Percentiles rank a stretch among this genome's conserved stretches.
These are phyloP conservation scores for Falciphora oryzae DNA, from an alignment of 2,329 filamentous ascomycete genomes.

Conservation along the genomic window DNA sequence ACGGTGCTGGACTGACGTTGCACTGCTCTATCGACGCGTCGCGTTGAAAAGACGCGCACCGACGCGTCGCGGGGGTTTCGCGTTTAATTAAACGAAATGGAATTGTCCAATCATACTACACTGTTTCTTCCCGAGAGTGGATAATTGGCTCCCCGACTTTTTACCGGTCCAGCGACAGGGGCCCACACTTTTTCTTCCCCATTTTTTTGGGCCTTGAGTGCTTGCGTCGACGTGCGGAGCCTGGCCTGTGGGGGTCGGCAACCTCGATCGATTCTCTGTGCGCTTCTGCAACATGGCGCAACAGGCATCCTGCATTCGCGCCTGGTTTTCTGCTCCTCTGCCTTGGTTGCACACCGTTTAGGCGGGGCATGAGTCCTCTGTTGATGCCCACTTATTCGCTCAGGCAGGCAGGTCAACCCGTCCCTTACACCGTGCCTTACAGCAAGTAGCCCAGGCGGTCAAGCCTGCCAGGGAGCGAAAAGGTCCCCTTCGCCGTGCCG, in stretches of 20 bases:
- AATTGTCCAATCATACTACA: conserved; percentile 1
- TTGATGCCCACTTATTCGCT: too few relatives aligned
- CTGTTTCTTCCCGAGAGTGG: neutral
- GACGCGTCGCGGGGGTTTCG: neutral
- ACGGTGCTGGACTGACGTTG: neutral
- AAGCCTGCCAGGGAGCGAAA: neutral
- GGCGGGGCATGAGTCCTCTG: too few relatives aligned
- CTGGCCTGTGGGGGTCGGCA: neutral
- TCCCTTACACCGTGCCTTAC: neutral
- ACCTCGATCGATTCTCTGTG: neutral
- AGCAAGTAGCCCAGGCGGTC: neutral
- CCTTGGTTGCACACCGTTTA: neutral
- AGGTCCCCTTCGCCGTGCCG: too few relatives aligned
- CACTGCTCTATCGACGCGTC: neutral
- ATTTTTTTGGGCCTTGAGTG: neutral
- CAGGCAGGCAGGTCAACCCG: neutral
- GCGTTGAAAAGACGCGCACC: neutral
- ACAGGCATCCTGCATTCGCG: too few relatives aligned
- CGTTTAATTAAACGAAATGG: neutral
- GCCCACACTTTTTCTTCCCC: too few relatives aligned
- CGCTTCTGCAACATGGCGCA: neutral
- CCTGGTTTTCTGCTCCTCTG: neutral
- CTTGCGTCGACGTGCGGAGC: neutral
- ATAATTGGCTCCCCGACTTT: neutral
- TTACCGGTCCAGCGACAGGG: too few relatives aligned